Base-by-base conservation (phyloP, 108 stramenopile species). In the Aurantiochytrium sp. region DNA sequence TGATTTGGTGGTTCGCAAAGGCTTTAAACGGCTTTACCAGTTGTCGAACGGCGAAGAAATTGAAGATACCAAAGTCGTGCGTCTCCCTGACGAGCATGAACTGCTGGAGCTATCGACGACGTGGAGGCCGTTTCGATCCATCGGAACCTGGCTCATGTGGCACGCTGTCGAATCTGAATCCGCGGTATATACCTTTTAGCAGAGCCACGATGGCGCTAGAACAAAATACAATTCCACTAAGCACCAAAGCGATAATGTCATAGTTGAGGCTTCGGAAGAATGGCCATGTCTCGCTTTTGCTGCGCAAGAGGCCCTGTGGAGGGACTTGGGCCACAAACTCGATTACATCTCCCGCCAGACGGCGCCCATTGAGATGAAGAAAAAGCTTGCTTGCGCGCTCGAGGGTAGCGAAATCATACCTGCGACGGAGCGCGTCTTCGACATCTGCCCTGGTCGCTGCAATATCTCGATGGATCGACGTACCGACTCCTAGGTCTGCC, bases 1-100 rank as follows among this genome's bases (percentile, higher is more conserved):
- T 29, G 94, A 95, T 88, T 91, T 95, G 58, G 94, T 91, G 14
- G 94, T 95, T 1, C 92, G 94, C 21, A 93, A 91, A 55, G 95
- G 95, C 45, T 69, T 69, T 42, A 69, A 69, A 18, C 25, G 64
- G 14, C 42, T 69, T 8, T 73, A 42, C 72, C 16, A 73, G 44
- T n/a, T 73, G 47, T 45, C 72, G 18, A 45, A 73, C 23, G 44
- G 72, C 44, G 72, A 73, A 4, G 44, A 73, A 43, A 19, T 73
- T 2, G 72, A 73, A 45, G 72, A 73, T 23, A 69, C 64, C 12
- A 69, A 69, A 42, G 64, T 69, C 8, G 64, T 69, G 35, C 64
- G 64, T 42, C 64, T 69, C 42, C 64, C 64, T 12, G 64, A 69
- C 64, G 64, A 69, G 42, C 42, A 69, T 18, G 64, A 69, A 18